Evolutionary conservation across 306 rosid species (phyloP).

Genomic region (Vicia sativa): DNA sequence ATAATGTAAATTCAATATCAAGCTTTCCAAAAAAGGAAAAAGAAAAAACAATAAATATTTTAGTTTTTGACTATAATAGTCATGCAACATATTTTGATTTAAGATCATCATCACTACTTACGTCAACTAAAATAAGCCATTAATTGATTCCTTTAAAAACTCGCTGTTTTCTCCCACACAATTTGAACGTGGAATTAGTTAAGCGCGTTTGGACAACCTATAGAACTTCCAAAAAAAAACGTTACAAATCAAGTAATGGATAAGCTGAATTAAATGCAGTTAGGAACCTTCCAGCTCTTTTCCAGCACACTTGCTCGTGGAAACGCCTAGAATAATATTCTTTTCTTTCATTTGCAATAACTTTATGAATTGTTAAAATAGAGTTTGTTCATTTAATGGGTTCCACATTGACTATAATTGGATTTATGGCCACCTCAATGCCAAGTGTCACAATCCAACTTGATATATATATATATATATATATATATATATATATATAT

Average conservation of each 20-base stretch:
- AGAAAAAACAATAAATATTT: too few species aligned
- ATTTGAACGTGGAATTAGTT: neutral
- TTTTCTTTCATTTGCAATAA: neutral
- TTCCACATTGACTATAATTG: constrained; percentile 14
- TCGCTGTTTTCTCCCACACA: neutral
- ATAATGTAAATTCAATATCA: too few species aligned
- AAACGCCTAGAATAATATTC: constrained; percentile 32
- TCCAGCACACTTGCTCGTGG: constrained; percentile 35
- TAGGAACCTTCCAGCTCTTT: constrained; percentile 41
- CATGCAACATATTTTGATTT: neutral
- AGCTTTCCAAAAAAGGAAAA: neutral
- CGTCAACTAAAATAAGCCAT: neutral
- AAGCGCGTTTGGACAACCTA: constrained; percentile 7
- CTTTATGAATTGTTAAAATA: neutral
- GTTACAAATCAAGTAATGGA: constrained; percentile 34
- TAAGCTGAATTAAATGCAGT: constrained; percentile 24
- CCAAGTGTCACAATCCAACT: constrained; percentile 30
- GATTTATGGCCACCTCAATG: neutral
- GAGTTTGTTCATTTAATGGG: constrained; percentile 10
- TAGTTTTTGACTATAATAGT: neutral
- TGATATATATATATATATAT: too few species aligned
- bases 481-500: too few species aligned
- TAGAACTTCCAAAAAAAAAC: neutral
- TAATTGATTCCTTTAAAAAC: neutral
- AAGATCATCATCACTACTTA: neutral